Base-by-base conservation (phyloP, 2,329 filamentous ascomycete species). In the Fusarium longipes region DNA sequence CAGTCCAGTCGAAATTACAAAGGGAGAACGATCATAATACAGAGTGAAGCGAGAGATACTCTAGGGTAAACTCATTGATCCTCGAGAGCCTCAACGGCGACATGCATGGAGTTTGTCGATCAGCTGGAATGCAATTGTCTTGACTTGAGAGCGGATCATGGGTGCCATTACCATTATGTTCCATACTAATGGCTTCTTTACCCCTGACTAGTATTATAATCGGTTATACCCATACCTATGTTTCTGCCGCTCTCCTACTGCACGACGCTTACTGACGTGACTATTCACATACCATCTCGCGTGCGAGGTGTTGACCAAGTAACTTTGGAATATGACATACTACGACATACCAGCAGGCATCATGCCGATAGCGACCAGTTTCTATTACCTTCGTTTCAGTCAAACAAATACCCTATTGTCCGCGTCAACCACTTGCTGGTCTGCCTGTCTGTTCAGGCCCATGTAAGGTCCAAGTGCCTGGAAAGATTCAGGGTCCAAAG, bases 1-100 rank as follows among this genome's bases (percentile, higher is more conserved):
- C 30, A 33, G 24, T 43, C n/a, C 47, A 42, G n/a, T 30, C 33
- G 51, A 51, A 63, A 59, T 45, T 44, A 29, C 24, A 29, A 47
- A 67, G 64, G 64, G 57, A 58, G 49, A n/a, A n/a, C n/a, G n/a
- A 20, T 18, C 29, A 3, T 35, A 35, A 14, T 8, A n/a, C n/a
- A n/a, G n/a, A 55, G 40, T 52, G 49, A 67, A 59, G 63, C 56
- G 64, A 68, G 42, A 45, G 50, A 61, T 47, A 43, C 32, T 66
- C 25, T 35, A 68, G 61, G 65, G 65, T 68, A 66, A 33, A 10
- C 3, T 10, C 3, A n/a, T n/a, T 22, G 24, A 18, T 39, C 17
- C 20, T 29, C 22, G 12, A 14, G 22, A 25, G 36, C n/a, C 20
- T 63, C 36, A 52, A 44, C 52, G 39, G 42, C 22, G 40, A 48